These are phyloP conservation scores for Ambrosiella cleistominuta DNA, from an alignment of 2,329 filamentous ascomycete species.

Conservation along the genomic window DNA sequence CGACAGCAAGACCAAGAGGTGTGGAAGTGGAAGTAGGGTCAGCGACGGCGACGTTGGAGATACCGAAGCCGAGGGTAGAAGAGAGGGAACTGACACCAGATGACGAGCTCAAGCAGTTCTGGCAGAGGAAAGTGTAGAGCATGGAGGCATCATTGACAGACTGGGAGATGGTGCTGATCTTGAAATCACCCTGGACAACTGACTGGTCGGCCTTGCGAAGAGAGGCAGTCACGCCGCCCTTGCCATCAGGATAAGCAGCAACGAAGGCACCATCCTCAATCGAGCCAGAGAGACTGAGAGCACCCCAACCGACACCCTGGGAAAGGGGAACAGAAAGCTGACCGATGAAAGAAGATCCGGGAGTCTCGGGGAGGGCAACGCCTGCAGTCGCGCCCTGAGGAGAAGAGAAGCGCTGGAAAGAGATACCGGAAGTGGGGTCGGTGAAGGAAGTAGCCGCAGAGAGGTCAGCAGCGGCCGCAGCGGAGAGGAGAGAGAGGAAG, in stretches of 20 bases:
- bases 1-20: conserved; percentile 14
- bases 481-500: conserved; percentile 6
- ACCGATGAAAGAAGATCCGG: conserved; percentile 26
- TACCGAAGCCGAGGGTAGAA: conserved; percentile 23
- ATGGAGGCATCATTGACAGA: conserved; percentile 26
- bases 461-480: neutral
- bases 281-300: conserved; percentile 26
- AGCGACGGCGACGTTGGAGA: conserved; percentile 16
- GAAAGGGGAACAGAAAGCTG: conserved; percentile 26
- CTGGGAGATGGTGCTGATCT: conserved; percentile 25
- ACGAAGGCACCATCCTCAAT: conserved; percentile 30
- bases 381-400: conserved; percentile 23
- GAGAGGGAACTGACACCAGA: conserved; percentile 17
- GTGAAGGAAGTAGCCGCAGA: conserved; percentile 9
- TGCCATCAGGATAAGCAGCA: conserved; percentile 26
- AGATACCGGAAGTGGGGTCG: conserved; percentile 11
- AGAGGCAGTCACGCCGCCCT: conserved; percentile 22
- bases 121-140: conserved; percentile 30
- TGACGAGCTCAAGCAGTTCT: conserved; percentile 19
- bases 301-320: conserved; percentile 27
- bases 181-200: conserved; percentile 25
- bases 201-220: conserved; percentile 28
- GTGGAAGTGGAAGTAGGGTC: conserved; percentile 13
- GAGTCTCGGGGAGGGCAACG: conserved; percentile 24
- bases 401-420: conserved; percentile 18